Evolutionary conservation across 495 filamentous ascomycete genomes (phyloP).

Genomic region (Polyplosphaeria fusca): DNA sequence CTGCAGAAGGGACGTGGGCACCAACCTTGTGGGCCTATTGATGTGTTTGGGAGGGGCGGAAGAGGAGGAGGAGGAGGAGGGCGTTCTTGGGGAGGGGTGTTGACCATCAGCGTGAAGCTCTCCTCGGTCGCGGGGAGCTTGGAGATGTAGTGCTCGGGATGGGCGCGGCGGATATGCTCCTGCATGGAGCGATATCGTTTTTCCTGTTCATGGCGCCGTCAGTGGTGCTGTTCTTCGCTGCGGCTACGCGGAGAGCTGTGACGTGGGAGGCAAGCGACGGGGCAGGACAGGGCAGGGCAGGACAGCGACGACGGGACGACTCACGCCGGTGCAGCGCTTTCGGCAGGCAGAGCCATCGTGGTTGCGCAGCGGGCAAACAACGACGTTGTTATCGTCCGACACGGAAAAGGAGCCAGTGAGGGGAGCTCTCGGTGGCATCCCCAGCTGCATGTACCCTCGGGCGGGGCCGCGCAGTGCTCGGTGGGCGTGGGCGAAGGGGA

Average conservation of each 20-base stretch:
- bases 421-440: slow-evolving; percentile 81
- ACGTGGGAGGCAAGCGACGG: slow-evolving; percentile 10
- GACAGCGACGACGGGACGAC: slow-evolving; percentile 37
- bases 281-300: slow-evolving; percentile 6
- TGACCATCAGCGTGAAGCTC: slow-evolving; percentile 95
- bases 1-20: slow-evolving; percentile 20
- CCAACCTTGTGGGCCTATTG: slow-evolving; percentile 35
- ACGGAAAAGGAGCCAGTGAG: slow-evolving; percentile 89
- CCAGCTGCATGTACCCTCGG: slow-evolving; percentile 44
- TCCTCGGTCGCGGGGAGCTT: slow-evolving; percentile 99
- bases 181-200: slow-evolving; percentile 99
- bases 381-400: slow-evolving; percentile 87
- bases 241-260: slow-evolving; percentile 13
- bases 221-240: background rate
- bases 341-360: slow-evolving; percentile 96
- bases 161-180: slow-evolving; percentile 96
- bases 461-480: slow-evolving; percentile 19
- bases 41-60: slow-evolving; percentile 45
- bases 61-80: slow-evolving; percentile 60
- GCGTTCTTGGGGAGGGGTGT: slow-evolving; percentile 77
- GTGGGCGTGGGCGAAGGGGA: slow-evolving; percentile 3
- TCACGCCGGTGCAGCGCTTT: slow-evolving; percentile 95
- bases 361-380: slow-evolving; percentile 93
- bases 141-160: slow-evolving; percentile 95
- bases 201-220: slow-evolving; percentile 56